These are phyloP conservation scores for Candida maesae DNA, from an alignment of 805 yeast genomes.

Conservation along the genomic window DNA sequence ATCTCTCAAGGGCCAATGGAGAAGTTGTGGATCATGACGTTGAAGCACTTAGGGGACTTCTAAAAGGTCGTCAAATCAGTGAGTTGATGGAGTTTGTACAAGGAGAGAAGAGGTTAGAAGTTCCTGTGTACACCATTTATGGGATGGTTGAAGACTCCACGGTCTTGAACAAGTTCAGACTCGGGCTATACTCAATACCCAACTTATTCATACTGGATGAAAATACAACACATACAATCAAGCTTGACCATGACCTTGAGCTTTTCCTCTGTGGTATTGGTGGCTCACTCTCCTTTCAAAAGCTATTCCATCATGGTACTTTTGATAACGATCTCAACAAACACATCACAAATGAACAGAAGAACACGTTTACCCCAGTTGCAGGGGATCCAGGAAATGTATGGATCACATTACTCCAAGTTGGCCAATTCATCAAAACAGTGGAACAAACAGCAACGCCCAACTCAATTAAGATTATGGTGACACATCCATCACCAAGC, in stretches of 20 bases:
- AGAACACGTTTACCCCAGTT: slow-evolving; percentile 42
- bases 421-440: slow-evolving; percentile 60
- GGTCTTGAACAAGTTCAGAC: slow-evolving; percentile 58
- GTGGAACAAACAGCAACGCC: slow-evolving; percentile 37
- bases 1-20: slow-evolving; percentile 43
- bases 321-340: slow-evolving; percentile 23
- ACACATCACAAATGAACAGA: slow-evolving; percentile 17
- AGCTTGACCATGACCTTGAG: slow-evolving; percentile 34
- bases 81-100: slow-evolving; percentile 47
- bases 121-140: slow-evolving; percentile 74
- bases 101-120: slow-evolving; percentile 39
- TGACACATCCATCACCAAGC: slow-evolving; percentile 68
- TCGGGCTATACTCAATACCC: slow-evolving; percentile 48
- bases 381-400: slow-evolving; percentile 62
- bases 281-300: slow-evolving; percentile 63
- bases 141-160: slow-evolving; percentile 74
- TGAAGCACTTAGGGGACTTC: slow-evolving; percentile 31
- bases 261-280: slow-evolving; percentile 67
- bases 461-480: slow-evolving; percentile 52
- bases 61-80: slow-evolving; percentile 39
- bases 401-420: slow-evolving; percentile 70
- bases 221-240: slow-evolving; percentile 39
- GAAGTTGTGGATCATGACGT: slow-evolving; percentile 37
- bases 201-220: slow-evolving; percentile 66
- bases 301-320: slow-evolving; percentile 63